Evolutionary conservation across 2,329 filamentous ascomycete species (phyloP).

Genomic region (Camptophora hylomeconis): DNA sequence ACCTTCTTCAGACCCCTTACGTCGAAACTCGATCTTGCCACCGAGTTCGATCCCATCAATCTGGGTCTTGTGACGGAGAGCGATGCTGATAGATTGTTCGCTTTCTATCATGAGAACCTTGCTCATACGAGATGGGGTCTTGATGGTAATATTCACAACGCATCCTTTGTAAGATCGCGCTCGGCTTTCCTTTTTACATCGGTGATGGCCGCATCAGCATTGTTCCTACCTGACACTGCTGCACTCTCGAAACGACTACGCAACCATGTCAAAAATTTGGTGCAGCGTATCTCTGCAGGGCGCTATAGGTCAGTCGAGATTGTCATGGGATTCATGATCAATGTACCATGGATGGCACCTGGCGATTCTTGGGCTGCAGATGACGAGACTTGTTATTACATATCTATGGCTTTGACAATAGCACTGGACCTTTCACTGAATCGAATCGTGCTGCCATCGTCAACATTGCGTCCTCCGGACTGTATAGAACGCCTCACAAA

Average conservation of each 20-base stretch:
- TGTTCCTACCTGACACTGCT: constrained; percentile 52
- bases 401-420: constrained; percentile 56
- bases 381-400: constrained; percentile 59
- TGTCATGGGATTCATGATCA: constrained; percentile 61
- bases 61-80: constrained; percentile 53
- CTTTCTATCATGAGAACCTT: constrained; percentile 53
- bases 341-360: constrained; percentile 62
- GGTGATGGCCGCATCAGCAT: constrained; percentile 53
- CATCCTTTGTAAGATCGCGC: constrained; percentile 51
- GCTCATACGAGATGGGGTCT: constrained; percentile 64
- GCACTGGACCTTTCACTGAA: constrained; percentile 57
- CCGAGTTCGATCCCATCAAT: constrained; percentile 56
- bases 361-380: constrained; percentile 52
- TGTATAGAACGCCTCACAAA: constrained; percentile 40
- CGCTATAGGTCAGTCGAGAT: constrained; percentile 60
- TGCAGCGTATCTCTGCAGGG: constrained; percentile 46
- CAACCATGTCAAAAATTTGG: constrained; percentile 50
- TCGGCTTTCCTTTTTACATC: constrained; percentile 63
- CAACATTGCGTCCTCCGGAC: constrained; percentile 31
- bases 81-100: constrained; percentile 52
- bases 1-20: constrained; percentile 55
- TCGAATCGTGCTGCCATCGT: constrained; percentile 50
- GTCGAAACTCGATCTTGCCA: constrained; percentile 49
- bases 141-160: constrained; percentile 53
- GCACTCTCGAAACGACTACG: constrained; percentile 54